phyloP scores from a whole-genome alignment of 2,329 filamentous ascomycete genomes.

The Aspergillus sp. region DNA sequence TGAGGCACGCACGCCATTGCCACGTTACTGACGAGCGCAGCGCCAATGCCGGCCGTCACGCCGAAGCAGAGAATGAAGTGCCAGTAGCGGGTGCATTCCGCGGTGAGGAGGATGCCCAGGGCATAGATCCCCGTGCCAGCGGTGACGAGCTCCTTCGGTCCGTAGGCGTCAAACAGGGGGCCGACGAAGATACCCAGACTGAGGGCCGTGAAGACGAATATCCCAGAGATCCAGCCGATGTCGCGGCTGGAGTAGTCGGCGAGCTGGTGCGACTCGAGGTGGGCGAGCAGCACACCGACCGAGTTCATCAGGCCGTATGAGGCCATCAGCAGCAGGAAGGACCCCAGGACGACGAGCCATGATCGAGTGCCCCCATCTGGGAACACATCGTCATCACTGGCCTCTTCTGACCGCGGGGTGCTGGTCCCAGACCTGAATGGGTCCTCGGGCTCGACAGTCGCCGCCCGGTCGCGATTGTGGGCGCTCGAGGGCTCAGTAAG shows the following conservation, averaged over 20 bases:
- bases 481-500: not conserved
- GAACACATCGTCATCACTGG: constrained; percentile 14
- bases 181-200: constrained; percentile 50
- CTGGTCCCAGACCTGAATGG: not conserved
- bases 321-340: constrained; percentile 40
- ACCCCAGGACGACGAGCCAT: constrained; percentile 38
- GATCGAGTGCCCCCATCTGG: constrained; percentile 37
- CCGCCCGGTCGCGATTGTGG: not conserved
- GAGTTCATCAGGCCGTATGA: constrained; percentile 52
- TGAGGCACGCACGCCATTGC: constrained; percentile 41
- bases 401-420: not conserved
- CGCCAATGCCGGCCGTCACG: constrained; percentile 35
- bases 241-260: constrained; percentile 43
- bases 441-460: not conserved
- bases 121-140: constrained; percentile 41
- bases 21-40: constrained; percentile 39
- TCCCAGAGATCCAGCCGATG: constrained; percentile 52
- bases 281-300: constrained; percentile 50
- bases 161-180: constrained; percentile 52
- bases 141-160: constrained; percentile 44
- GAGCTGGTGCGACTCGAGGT: constrained; percentile 48
- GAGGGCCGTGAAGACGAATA: constrained; percentile 49
- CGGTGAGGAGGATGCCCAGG: constrained; percentile 46
- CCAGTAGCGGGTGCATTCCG: constrained; percentile 50
- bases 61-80: constrained; percentile 48